phyloP scores from a whole-genome alignment of 352 stramenopile species.

The Globisporangium okanoganense region DNA sequence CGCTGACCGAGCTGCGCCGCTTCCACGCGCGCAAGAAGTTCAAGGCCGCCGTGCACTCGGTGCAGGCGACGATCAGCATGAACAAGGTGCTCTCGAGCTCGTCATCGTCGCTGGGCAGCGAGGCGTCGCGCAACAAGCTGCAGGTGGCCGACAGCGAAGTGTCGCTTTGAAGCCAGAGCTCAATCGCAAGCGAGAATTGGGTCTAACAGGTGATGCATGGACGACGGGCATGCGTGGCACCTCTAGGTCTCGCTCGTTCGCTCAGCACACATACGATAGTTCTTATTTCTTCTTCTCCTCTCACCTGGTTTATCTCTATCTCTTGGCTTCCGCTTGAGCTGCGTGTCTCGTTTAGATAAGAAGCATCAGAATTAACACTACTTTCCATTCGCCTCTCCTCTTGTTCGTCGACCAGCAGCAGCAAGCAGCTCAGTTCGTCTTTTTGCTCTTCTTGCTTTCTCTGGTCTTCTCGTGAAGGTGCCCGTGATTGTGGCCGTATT shows the following conservation, averaged over 20 bases:
- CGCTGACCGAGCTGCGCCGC: constrained; percentile 68
- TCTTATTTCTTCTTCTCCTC: not conserved
- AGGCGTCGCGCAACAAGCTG: constrained; percentile 14
- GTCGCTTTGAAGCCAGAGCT: constrained; percentile 33
- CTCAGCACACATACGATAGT: not conserved
- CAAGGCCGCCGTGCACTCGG: constrained; percentile 74
- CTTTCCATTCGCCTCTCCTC: not conserved
- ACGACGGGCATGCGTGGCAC: not conserved
- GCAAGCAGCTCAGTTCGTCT: constrained; percentile 18
- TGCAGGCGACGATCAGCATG: constrained; percentile 78
- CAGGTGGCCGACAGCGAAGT: constrained; percentile 30
- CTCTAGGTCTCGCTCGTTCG: not conserved
- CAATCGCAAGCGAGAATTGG: constrained; percentile 18
- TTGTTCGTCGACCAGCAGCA: not conserved
- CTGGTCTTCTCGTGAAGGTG: not conserved
- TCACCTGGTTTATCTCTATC: not conserved
- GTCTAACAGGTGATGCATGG: constrained; percentile 5
- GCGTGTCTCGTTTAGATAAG: constrained; percentile 8
- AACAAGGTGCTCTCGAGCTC: constrained; percentile 60
- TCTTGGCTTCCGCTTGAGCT: constrained; percentile 4
- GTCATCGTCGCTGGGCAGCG: constrained; percentile 20
- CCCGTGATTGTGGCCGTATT: constrained; percentile 4
- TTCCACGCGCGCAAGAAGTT: constrained; percentile 85
- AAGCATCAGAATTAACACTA: constrained; percentile 10
- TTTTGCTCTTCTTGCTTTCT: constrained; percentile 21